Percentiles rank a stretch among this genome's conserved stretches.
These are phyloP conservation scores for Cryphonectria radicalis DNA, from an alignment of 2,329 filamentous ascomycete genomes.

Conservation along the genomic window DNA sequence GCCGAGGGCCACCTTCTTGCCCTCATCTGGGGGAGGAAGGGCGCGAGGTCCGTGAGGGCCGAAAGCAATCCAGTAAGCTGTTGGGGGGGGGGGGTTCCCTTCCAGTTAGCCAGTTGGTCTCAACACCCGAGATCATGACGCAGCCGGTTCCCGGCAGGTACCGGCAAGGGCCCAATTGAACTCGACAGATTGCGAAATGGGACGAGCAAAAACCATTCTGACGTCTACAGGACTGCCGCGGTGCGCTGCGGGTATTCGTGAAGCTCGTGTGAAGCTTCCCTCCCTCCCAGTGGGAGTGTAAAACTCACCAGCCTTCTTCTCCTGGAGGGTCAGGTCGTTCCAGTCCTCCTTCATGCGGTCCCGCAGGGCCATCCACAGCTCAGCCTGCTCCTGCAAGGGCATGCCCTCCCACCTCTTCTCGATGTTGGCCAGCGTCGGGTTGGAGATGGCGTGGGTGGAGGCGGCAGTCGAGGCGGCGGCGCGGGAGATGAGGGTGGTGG, in stretches of 20 bases:
- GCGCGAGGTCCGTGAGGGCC: conserved; percentile 94
- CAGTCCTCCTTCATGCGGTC: conserved; percentile 99
- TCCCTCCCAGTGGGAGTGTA: not conserved
- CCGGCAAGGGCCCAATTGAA: conserved; percentile 28
- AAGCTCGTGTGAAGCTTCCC: conserved; percentile 4
- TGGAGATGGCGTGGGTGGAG: conserved; percentile 89
- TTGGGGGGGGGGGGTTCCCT: conserved; percentile 36
- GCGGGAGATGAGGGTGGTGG: conserved; percentile 46
- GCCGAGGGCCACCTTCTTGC: conserved; percentile 76
- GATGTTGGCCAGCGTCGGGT: conserved; percentile 95
- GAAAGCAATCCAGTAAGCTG: conserved; percentile 99
- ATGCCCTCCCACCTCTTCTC: conserved; percentile 99
- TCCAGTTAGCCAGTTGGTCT: conserved; percentile 39
- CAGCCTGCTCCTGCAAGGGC: conserved; percentile 98
- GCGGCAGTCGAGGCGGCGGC: conserved; percentile 65
- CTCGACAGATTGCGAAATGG: not conserved
- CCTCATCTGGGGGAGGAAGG: conserved; percentile 80
- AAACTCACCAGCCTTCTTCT: conserved; percentile 98
- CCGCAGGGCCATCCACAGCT: conserved; percentile 97
- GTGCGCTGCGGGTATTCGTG: not conserved
- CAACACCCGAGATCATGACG: conserved; percentile 10
- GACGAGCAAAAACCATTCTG: not conserved
- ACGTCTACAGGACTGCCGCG: not conserved
- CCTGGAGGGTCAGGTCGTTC: conserved; percentile 90
- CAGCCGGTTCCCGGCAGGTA: conserved; percentile 31